phyloP scores from a whole-genome alignment of 192 early-diverging fungal genomes.

The Coemansia sp. region DNA sequence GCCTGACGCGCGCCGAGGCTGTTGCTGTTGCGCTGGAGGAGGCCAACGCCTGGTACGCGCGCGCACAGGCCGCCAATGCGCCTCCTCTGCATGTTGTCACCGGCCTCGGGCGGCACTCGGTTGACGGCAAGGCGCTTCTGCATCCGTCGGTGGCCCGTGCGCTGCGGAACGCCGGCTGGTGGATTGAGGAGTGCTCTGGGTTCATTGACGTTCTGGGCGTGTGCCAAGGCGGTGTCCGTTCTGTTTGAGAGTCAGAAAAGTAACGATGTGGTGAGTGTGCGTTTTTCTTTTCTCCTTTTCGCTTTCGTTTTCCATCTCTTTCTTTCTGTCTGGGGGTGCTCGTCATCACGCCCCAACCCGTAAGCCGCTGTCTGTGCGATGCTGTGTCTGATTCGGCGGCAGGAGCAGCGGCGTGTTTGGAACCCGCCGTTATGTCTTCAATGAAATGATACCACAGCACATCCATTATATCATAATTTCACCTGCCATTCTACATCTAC shows the following conservation, averaged over 20 bases:
- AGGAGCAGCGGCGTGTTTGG: too few species aligned
- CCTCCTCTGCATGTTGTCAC: conserved; percentile 66
- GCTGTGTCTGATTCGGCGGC: too few species aligned
- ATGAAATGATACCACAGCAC: too few species aligned
- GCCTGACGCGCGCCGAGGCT: conserved; percentile 64
- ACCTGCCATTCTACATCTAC: too few species aligned
- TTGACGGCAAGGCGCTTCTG: conserved; percentile 57
- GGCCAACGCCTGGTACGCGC: conserved; percentile 60
- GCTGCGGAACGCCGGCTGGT: conserved; percentile 60
- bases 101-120: conserved; percentile 67
- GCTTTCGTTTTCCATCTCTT: background rate
- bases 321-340: too few species aligned
- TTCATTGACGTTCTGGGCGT: conserved; percentile 52
- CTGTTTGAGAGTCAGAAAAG: background rate
- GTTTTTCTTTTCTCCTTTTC: background rate
- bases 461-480: too few species aligned
- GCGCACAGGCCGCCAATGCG: conserved; percentile 11
- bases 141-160: conserved; percentile 55
- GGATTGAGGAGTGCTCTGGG: conserved; percentile 57
- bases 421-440: too few species aligned
- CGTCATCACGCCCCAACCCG: too few species aligned
- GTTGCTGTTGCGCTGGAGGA: conserved; percentile 60
- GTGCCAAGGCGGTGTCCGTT: conserved; percentile 8
- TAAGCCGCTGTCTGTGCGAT: too few species aligned
- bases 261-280: background rate